Conservation (phyloP, 2,329 filamentous ascomycete genomes). For the Phoma sp. region DNA sequence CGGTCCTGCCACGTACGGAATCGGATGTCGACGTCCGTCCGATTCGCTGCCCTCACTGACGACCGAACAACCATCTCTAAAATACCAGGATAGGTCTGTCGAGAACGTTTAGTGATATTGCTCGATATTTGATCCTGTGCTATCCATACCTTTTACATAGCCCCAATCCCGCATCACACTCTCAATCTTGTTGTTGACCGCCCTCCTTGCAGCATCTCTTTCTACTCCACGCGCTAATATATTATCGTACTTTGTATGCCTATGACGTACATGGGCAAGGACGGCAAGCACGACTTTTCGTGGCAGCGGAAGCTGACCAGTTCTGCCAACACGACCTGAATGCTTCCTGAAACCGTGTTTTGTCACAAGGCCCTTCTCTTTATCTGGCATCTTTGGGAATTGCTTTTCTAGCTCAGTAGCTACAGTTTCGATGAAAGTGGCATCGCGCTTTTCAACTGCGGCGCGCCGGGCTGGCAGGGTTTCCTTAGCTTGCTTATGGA, state of each 20-base stretch:
- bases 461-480: constrained; percentile 51
- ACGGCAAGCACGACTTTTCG: constrained; percentile 56
- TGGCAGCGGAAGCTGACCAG: constrained; percentile 46
- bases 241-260: constrained; percentile 56
- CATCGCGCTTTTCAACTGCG: constrained; percentile 46
- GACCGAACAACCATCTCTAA: background rate
- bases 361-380: constrained; percentile 46
- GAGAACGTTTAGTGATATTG: background rate
- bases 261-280: constrained; percentile 58
- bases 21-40: background rate
- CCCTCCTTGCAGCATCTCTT: constrained; percentile 31
- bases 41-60: background rate
- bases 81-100: constrained; percentile 25
- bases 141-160: constrained; percentile 26
- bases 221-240: constrained; percentile 36
- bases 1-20: background rate
- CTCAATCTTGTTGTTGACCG: constrained; percentile 30
- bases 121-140: background rate
- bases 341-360: constrained; percentile 54
- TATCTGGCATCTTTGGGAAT: constrained; percentile 53
- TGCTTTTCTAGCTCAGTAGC: constrained; percentile 42
- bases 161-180: constrained; percentile 36
- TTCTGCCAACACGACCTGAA: constrained; percentile 58
- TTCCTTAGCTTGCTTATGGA: constrained; percentile 47
- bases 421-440: constrained; percentile 26